Conservation (phyloP, 306 rosid genomes). For the Gleditsia sinensis region DNA sequence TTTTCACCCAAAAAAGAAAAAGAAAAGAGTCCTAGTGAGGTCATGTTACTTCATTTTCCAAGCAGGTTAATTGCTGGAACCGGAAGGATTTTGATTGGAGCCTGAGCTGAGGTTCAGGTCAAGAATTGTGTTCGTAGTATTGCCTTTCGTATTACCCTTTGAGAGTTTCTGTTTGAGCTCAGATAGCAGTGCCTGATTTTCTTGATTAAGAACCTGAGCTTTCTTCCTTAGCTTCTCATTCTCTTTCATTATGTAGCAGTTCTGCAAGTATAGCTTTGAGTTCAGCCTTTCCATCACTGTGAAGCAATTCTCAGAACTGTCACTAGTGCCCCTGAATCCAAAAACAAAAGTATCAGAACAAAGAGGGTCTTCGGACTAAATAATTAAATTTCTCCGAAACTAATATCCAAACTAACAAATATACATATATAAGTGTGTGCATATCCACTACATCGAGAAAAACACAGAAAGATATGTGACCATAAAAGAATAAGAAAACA, state of each 20-base stretch:
- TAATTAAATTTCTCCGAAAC: not conserved
- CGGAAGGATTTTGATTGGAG: constrained; percentile 55
- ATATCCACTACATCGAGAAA: constrained; percentile 20
- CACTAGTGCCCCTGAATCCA: constrained; percentile 38
- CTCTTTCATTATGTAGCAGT: constrained; percentile 92
- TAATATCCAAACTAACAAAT: constrained; percentile 6
- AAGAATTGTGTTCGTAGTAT: constrained; percentile 49
- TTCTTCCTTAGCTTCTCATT: constrained; percentile 94
- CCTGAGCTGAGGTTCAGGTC: constrained; percentile 65
- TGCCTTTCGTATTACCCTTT: constrained; percentile 43
- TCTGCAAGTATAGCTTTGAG: constrained; percentile 82
- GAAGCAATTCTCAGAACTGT: not conserved
- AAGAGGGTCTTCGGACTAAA: constrained; percentile 19
- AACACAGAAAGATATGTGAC: constrained; percentile 18
- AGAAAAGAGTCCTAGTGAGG: constrained; percentile 51
- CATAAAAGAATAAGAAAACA: constrained; percentile 14
- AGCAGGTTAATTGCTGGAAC: constrained; percentile 56
- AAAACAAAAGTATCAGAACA: not conserved
- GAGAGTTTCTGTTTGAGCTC: constrained; percentile 86
- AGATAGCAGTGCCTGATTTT: constrained; percentile 82
- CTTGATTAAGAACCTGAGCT: constrained; percentile 86
- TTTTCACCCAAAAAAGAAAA: constrained; percentile 43
- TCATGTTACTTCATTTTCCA: constrained; percentile 44
- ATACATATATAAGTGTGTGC: not conserved
- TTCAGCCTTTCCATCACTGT: constrained; percentile 83